These are phyloP conservation scores for Boechera divaricarpa DNA, from an alignment of 345 rosid species.

Conservation along the genomic window DNA sequence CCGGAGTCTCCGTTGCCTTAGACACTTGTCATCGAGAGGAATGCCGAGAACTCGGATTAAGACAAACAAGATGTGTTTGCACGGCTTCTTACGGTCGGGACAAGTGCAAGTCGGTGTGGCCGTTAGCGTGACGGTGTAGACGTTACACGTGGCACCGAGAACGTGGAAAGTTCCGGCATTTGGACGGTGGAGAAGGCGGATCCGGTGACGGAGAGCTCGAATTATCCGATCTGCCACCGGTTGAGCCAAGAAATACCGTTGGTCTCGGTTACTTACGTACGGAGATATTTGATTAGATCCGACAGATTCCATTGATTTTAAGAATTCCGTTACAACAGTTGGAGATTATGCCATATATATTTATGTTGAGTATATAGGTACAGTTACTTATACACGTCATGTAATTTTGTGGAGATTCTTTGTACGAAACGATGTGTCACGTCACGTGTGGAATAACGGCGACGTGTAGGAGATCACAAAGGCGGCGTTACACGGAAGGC, in stretches of 20 bases:
- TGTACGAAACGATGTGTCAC: conserved; percentile 45
- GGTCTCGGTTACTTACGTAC: conserved; percentile 21
- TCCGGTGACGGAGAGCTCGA: conserved; percentile 73
- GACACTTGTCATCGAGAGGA: conserved; percentile 65
- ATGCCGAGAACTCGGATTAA: conserved; percentile 73
- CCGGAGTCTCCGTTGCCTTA: conserved; percentile 63
- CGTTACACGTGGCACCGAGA: conserved; percentile 86
- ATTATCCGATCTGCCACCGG: conserved; percentile 63
- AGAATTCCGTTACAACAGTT: conserved; percentile 16
- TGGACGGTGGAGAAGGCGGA: conserved; percentile 70
- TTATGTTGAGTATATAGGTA: conserved; percentile 12
- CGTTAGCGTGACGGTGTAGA: conserved; percentile 70
- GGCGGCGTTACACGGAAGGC: conserved; percentile 38
- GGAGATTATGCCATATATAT: conserved; percentile 10
- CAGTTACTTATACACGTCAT: conserved; percentile 35
- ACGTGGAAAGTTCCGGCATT: conserved; percentile 61
- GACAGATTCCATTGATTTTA: conserved; percentile 55
- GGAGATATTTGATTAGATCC: conserved; percentile 51
- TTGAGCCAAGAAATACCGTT: conserved; percentile 46
- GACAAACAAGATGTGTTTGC: conserved; percentile 87
- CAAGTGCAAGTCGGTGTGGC: conserved; percentile 75
- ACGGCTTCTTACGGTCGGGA: conserved; percentile 83
- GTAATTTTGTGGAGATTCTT: conserved; percentile 52
- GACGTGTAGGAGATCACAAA: conserved; percentile 41
- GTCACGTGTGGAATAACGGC: conserved; percentile 61